These are phyloP conservation scores for Trichosporon faecale DNA, from an alignment of 1,284 basidiomycete genomes.

Conservation along the genomic window DNA sequence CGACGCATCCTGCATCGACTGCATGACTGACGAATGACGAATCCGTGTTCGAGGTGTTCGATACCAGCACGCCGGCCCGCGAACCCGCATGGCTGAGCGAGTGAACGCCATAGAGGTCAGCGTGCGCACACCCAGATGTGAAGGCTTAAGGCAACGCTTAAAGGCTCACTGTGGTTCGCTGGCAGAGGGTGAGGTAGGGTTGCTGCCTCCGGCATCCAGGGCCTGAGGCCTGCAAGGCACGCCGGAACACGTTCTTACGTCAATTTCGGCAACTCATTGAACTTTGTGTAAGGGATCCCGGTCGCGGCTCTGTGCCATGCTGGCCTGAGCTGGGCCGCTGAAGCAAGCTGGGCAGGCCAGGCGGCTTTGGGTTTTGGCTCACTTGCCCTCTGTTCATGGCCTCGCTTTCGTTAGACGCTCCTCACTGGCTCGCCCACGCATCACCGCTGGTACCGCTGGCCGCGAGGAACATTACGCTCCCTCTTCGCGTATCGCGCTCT, in stretches of 20 bases:
- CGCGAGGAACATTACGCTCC: no score
- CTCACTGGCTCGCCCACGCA: not conserved
- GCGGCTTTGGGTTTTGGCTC: not conserved
- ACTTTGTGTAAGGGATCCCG: not conserved
- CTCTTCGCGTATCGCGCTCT: no score
- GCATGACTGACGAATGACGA: no score
- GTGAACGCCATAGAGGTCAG: not conserved
- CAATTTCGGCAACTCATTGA: constrained; percentile 7
- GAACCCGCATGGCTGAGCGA: not conserved
- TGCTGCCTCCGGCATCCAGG: not conserved
- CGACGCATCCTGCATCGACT: not conserved
- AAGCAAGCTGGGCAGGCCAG: no score
- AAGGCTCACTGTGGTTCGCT: no score
- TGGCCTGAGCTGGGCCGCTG: not conserved
- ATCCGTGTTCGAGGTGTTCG: no score
- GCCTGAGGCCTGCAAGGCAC: not conserved
- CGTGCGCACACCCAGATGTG: not conserved
- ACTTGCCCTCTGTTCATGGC: no score
- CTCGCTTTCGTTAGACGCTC: no score
- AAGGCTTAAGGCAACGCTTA: not conserved
- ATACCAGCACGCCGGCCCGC: not conserved
- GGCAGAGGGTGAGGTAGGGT: no score
- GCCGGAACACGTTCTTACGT: constrained; percentile 5
- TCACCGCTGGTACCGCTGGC: no score
- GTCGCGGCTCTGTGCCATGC: not conserved